A percentile compares a stretch with the other conserved stretches of the same genome.
phyloP scores from a whole-genome alignment of 345 rosid genomes.

The Corymbia maculata region DNA sequence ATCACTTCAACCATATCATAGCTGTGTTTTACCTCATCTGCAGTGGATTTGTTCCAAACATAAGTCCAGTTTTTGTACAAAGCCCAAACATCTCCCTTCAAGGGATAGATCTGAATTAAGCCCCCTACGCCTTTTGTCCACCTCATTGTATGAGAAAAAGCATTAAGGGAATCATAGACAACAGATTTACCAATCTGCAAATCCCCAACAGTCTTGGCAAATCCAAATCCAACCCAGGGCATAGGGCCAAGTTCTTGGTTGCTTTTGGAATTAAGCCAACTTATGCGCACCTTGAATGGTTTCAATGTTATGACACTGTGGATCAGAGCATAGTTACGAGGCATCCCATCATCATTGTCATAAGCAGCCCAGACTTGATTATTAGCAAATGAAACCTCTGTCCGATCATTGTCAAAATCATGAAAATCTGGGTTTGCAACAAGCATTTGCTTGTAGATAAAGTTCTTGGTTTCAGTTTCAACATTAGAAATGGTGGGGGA shows the following conservation, averaged over 20 bases:
- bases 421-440: conserved; percentile 55
- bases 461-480: neutral
- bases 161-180: conserved; percentile 22
- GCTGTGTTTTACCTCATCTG: conserved; percentile 19
- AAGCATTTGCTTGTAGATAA: conserved; percentile 13
- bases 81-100: conserved; percentile 55
- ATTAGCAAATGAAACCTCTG: conserved; percentile 29
- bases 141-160: conserved; percentile 14
- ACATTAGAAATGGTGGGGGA: conserved; percentile 1
- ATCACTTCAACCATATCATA: conserved; percentile 55
- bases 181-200: conserved; percentile 29
- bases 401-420: conserved; percentile 47
- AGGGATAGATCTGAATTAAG: conserved; percentile 38
- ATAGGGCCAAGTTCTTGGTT: conserved; percentile 35
- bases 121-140: conserved; percentile 42
- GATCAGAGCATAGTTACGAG: conserved; percentile 48
- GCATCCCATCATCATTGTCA: conserved; percentile 52
- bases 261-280: conserved; percentile 49
- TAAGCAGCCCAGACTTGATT: conserved; percentile 60
- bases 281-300: conserved; percentile 45
- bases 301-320: conserved; percentile 33
- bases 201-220: conserved; percentile 41
- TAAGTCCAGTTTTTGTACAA: conserved; percentile 50
- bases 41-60: conserved; percentile 34
- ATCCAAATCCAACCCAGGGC: conserved; percentile 45